A percentile compares a stretch with the other conserved stretches of the same genome.
Conservation (phyloP, 2,329 filamentous ascomycete species). For the Cladosporium sp. region DNA sequence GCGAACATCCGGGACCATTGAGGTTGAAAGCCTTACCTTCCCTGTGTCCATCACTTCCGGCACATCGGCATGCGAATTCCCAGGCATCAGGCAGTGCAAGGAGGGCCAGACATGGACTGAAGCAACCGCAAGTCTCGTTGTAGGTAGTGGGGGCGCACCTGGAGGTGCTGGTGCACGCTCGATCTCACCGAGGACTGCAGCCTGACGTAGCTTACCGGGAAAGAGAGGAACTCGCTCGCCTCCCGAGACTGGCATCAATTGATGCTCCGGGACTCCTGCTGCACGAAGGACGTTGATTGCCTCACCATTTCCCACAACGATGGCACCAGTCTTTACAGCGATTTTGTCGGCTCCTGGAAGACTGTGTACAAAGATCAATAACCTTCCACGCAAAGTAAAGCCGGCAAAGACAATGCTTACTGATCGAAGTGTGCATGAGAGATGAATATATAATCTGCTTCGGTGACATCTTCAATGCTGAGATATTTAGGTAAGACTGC, state of each 20-base stretch:
- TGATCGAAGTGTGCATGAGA: constrained; percentile 24
- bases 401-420: background rate
- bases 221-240: constrained; percentile 1
- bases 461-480: constrained; percentile 9
- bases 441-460: constrained; percentile 22
- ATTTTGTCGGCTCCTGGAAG: background rate
- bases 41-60: constrained; percentile 3
- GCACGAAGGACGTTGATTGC: background rate
- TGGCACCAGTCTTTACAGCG: background rate
- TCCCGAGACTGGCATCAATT: background rate
- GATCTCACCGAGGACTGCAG: background rate
- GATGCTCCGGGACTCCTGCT: background rate
- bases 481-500: constrained; percentile 13
- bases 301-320: background rate
- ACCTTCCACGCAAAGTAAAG: background rate
- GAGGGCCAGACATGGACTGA: background rate
- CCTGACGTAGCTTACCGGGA: background rate
- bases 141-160: background rate
- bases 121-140: background rate
- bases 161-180: background rate
- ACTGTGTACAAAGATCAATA: background rate
- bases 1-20: background rate
- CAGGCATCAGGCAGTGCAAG: constrained; percentile 7
- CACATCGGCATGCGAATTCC: background rate
- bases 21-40: background rate